Evolutionary conservation across 2,329 filamentous ascomycete genomes (phyloP).

Genomic region (Fusarium heterosporum): DNA sequence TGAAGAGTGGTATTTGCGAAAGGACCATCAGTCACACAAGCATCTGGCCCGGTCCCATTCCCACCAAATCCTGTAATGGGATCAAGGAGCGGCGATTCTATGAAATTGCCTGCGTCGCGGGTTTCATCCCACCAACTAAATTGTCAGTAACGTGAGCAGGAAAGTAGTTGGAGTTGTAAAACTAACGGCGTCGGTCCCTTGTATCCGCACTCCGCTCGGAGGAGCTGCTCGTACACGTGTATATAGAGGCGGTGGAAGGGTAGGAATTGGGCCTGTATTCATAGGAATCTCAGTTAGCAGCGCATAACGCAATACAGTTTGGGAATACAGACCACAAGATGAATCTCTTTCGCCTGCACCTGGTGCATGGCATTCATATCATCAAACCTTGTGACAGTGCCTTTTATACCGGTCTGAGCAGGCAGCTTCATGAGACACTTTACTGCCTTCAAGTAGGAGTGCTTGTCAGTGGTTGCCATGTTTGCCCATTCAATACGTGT

Average conservation of each 20-base stretch:
- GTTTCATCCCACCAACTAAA: background rate
- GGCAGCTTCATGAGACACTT: background rate
- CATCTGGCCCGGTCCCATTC: background rate
- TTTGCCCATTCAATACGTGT: background rate
- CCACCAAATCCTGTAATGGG: background rate
- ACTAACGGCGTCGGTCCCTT: background rate
- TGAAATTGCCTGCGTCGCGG: background rate
- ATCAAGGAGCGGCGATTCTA: background rate
- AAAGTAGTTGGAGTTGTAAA: background rate
- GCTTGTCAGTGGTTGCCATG: background rate
- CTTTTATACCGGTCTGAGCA: background rate
- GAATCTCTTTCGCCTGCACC: background rate
- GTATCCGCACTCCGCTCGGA: background rate
- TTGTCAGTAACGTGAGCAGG: background rate
- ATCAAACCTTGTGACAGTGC: background rate
- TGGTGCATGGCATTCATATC: background rate
- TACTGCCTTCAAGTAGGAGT: background rate
- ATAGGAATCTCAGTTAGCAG: background rate
- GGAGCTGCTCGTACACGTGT: background rate
- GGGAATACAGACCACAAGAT: background rate
- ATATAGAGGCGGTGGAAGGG: background rate
- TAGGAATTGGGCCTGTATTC: background rate
- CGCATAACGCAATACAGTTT: accelerated
- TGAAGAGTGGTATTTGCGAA: background rate
- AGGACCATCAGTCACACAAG: background rate